phyloP scores from a whole-genome alignment of 2,329 filamentous ascomycete species.

The Pseudopithomyces maydicus region DNA sequence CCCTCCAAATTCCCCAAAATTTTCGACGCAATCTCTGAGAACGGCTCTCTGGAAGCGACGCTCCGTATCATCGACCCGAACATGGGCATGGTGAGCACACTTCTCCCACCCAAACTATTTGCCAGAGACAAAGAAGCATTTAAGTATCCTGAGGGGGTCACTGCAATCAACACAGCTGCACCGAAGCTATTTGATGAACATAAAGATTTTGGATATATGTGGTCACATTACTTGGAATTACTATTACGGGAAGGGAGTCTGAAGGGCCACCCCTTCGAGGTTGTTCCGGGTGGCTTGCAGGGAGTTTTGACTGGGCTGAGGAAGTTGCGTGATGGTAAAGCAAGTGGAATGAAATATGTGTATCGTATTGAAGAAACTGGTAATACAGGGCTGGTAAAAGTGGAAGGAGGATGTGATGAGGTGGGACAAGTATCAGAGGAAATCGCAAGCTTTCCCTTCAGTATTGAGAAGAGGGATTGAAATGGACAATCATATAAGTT shows the following conservation, averaged over 20 bases:
- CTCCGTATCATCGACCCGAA: slow-evolving; percentile 5
- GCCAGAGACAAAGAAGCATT: slow-evolving; percentile 3
- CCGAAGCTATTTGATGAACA: slow-evolving; percentile 28
- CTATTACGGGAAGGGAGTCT: slow-evolving; percentile 56
- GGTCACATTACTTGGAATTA: slow-evolving; percentile 47
- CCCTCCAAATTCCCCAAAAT: slow-evolving; percentile 56
- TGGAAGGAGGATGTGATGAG: neutral
- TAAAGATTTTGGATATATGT: slow-evolving; percentile 51
- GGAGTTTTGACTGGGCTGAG: slow-evolving; percentile 58
- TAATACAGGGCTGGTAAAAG: neutral
- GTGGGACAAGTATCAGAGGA: neutral
- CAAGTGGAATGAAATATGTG: slow-evolving; percentile 67
- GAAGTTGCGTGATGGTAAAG: slow-evolving; percentile 62
- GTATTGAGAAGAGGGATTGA: neutral
- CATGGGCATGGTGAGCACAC: neutral
- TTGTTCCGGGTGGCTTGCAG: slow-evolving; percentile 58
- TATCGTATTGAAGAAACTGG: slow-evolving; percentile 58
- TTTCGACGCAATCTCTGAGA: slow-evolving; percentile 63
- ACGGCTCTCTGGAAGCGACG: slow-evolving; percentile 39
- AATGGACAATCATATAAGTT: no score
- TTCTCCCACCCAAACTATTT: slow-evolving; percentile 8
- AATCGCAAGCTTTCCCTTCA: neutral
- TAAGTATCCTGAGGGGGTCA: slow-evolving; percentile 5
- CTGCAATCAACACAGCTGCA: slow-evolving; percentile 4
- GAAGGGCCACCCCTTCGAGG: slow-evolving; percentile 53